Evolutionary conservation across 495 filamentous ascomycete species (phyloP).

Genomic region (Monascus purpureus): DNA sequence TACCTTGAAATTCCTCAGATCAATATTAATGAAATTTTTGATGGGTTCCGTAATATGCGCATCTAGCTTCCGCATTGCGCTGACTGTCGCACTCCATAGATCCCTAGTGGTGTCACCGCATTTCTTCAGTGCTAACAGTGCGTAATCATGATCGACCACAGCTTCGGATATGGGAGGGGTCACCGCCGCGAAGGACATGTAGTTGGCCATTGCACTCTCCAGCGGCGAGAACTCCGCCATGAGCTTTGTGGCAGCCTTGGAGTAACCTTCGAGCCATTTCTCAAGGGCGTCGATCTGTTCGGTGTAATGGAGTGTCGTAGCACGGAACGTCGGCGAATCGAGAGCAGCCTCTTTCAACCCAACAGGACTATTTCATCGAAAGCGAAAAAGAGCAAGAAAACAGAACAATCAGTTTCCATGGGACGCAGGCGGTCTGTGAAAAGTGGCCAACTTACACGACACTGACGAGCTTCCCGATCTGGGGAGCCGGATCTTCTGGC

Average conservation of each 20-base stretch:
- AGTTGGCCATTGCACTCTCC: conserved; percentile 56
- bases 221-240: conserved; percentile 55
- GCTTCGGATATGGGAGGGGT: conserved; percentile 62
- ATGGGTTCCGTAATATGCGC: conserved; percentile 68
- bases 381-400: neutral
- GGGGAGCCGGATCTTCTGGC: conserved; percentile 29
- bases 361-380: conserved; percentile 48
- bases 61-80: conserved; percentile 61
- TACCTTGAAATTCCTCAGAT: conserved; percentile 54
- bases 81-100: conserved; percentile 67
- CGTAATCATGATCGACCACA: conserved; percentile 89
- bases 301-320: conserved; percentile 72
- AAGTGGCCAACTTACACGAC: conserved; percentile 31
- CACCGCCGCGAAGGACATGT: conserved; percentile 56
- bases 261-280: conserved; percentile 82
- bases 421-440: neutral
- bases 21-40: conserved; percentile 54
- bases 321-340: conserved; percentile 90
- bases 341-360: conserved; percentile 85
- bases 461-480: conserved; percentile 40
- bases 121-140: conserved; percentile 67
- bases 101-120: conserved; percentile 75
- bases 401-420: neutral
- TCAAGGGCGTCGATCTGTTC: conserved; percentile 89
- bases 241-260: conserved; percentile 64